phyloP scores from a whole-genome alignment of 2,329 filamentous ascomycete genomes.

The Aspergillus ibericus region DNA sequence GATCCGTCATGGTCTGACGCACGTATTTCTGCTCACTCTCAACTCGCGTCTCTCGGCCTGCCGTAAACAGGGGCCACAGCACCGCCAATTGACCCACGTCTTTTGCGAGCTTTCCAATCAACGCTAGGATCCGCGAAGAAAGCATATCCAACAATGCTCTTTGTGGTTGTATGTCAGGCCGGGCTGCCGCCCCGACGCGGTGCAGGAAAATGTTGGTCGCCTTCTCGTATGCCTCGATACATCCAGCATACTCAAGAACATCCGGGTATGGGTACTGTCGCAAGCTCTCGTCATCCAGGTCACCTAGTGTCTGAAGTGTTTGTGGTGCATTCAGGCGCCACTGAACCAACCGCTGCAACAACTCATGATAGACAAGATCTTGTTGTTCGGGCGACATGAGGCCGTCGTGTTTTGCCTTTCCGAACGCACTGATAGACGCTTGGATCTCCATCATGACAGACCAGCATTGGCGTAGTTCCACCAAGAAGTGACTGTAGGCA shows the following conservation, averaged over 20 bases:
- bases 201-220: conserved; percentile 38
- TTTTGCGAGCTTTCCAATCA: conserved; percentile 33
- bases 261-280: conserved; percentile 29
- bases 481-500: conserved; percentile 24
- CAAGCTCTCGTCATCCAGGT: conserved; percentile 31
- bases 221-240: conserved; percentile 40
- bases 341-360: conserved; percentile 28
- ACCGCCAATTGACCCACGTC: conserved; percentile 36
- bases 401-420: conserved; percentile 31
- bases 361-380: conserved; percentile 30
- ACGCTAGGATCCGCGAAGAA: conserved; percentile 29
- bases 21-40: conserved; percentile 31
- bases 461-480: conserved; percentile 33
- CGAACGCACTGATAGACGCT: conserved; percentile 33
- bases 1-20: conserved; percentile 31
- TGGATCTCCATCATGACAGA: conserved; percentile 38
- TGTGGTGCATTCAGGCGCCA: conserved; percentile 33
- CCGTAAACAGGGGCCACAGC: conserved; percentile 37
- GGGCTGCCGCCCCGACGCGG: conserved; percentile 32
- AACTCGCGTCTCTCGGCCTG: conserved; percentile 33
- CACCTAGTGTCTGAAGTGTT: conserved; percentile 27
- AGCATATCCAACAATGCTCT: conserved; percentile 29
- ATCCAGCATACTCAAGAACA: conserved; percentile 37
- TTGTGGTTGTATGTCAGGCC: conserved; percentile 28
- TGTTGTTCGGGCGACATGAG: conserved; percentile 31